Conservation (phyloP, 495 filamentous ascomycete species). For the Aspergillus hancockii region DNA sequence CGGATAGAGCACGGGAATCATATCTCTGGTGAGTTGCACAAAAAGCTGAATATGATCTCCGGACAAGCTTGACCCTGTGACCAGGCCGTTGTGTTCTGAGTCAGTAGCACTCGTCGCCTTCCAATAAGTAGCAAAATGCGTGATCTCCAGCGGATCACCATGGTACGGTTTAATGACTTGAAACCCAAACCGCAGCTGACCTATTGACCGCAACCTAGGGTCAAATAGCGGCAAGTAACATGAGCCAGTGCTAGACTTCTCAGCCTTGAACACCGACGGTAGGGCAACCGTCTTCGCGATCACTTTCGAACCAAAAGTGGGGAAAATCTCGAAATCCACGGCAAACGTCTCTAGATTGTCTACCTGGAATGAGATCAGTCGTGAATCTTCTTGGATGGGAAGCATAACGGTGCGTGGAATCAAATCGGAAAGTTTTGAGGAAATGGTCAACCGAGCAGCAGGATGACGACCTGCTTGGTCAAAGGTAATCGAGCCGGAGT, state of each 20-base stretch:
- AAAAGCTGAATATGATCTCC: slow-evolving; percentile 91
- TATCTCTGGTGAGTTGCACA: slow-evolving; percentile 86
- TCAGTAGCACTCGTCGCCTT: slow-evolving; percentile 93
- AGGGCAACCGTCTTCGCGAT: slow-evolving; percentile 93
- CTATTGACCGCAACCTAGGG: slow-evolving; percentile 87
- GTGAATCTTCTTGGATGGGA: slow-evolving; percentile 93
- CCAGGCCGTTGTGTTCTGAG: slow-evolving; percentile 76
- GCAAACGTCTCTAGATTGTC: slow-evolving; percentile 90
- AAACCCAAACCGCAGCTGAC: slow-evolving; percentile 88
- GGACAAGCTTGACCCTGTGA: slow-evolving; percentile 92
- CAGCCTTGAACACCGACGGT: slow-evolving; percentile 76
- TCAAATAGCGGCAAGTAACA: slow-evolving; percentile 91
- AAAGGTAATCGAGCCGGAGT: slow-evolving; percentile 74
- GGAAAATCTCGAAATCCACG: slow-evolving; percentile 96
- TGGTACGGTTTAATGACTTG: slow-evolving; percentile 96
- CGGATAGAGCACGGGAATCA: slow-evolving; percentile 82
- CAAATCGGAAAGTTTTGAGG: slow-evolving; percentile 90
- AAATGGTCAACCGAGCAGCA: slow-evolving; percentile 91
- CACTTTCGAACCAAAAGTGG: slow-evolving; percentile 94
- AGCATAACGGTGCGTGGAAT: slow-evolving; percentile 94
- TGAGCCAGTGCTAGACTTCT: slow-evolving; percentile 71
- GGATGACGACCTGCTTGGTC: slow-evolving; percentile 96
- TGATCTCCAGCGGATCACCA: slow-evolving; percentile 92
- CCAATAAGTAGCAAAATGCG: slow-evolving; percentile 98
- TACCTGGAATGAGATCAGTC: slow-evolving; percentile 90